Evolutionary conservation across 2,329 filamentous ascomycete species (phyloP).

Genomic region (Anisogramma anomala): DNA sequence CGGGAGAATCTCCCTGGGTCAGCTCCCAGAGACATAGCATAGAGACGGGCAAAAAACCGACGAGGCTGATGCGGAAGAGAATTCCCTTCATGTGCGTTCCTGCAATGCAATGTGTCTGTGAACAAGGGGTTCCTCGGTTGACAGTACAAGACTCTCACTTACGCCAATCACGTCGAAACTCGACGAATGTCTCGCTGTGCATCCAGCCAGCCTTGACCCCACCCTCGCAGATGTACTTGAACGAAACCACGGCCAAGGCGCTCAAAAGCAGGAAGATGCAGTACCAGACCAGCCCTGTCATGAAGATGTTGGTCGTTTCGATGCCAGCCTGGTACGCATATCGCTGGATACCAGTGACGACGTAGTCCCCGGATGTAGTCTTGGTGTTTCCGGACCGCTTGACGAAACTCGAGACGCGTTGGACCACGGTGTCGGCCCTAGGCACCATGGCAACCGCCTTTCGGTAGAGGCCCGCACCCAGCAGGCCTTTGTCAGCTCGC

Average conservation of each 20-base stretch:
- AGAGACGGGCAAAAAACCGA: conserved; percentile 76
- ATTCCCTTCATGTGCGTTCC: conserved; percentile 57
- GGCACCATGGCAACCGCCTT: conserved; percentile 25
- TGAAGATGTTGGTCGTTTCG: conserved; percentile 73
- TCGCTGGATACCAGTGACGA: conserved; percentile 65
- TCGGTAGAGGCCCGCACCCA: conserved; percentile 29
- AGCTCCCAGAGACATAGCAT: conserved; percentile 80
- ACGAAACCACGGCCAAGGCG: conserved; percentile 55
- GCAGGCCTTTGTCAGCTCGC: conserved; percentile 19
- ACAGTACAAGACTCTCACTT: neutral
- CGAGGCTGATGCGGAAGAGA: conserved; percentile 69
- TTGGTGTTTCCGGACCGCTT: conserved; percentile 24
- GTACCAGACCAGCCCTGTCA: conserved; percentile 75
- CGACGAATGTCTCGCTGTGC: conserved; percentile 69
- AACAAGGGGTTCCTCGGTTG: too few species aligned
- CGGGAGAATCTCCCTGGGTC: conserved; percentile 63
- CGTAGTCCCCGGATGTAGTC: conserved; percentile 33
- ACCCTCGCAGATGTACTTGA: conserved; percentile 65
- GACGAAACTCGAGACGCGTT: conserved; percentile 6
- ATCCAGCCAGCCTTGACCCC: conserved; percentile 61
- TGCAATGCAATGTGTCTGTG: neutral
- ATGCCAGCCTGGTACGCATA: conserved; percentile 72
- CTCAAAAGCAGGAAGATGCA: conserved; percentile 64
- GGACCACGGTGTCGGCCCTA: conserved; percentile 16
- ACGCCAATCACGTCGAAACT: conserved; percentile 83